Evolutionary conservation across 768 basidiomycete genomes (phyloP), one percentile per base, ranked within the genome.

Genomic region (Dioszegia aurantiaca): DNA sequence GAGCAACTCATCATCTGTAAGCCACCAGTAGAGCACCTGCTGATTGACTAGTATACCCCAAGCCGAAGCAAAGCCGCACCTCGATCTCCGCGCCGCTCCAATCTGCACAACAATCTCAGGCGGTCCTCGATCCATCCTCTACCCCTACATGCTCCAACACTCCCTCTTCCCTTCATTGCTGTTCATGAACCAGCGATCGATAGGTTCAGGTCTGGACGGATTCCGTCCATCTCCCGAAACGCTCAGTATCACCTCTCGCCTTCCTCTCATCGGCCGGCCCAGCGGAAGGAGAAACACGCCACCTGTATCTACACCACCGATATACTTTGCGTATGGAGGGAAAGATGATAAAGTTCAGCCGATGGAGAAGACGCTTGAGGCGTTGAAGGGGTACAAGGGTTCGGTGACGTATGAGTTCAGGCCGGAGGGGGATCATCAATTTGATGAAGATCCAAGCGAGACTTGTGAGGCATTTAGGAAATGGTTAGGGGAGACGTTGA

Each of bases 131-230:
- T 70, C 69, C 3, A 62, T 70, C 44, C 59, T 73, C 9, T 73
- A 73, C 56, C 51, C 63, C 1, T 73, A 73, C 59, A 73, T 73
- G 72, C 58, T 73, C 4, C 72, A 73, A 56, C 72, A 73, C 46
- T 62, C 36, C 21, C 55, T 73, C 16, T 70, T 70, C 62, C 69
- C 72, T 31, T 61, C 57, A 4, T 46, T 73, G 10, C 48, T 73
- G n/a, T 70, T 73, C 57, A 46, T 61, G 21, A 63, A 42, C 10
- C 71, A 70, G 52, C 57, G 61, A 27, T 65, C 67, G 1, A 44
- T 67, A 30, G 67, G 69, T 16, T 56, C 56, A 11, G 69, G 69
- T 0, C 40, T 65, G 5, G 69, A 73, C 31, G 58, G 57, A 6
- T 70, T 68, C 52, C 41, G 69, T 33, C 72, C 72, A 12, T 46